A percentile compares a stretch with the other conserved stretches of the same genome.
Evolutionary conservation across 257 asterid genomes (phyloP).

Genomic region (Solanum verrucosum): DNA sequence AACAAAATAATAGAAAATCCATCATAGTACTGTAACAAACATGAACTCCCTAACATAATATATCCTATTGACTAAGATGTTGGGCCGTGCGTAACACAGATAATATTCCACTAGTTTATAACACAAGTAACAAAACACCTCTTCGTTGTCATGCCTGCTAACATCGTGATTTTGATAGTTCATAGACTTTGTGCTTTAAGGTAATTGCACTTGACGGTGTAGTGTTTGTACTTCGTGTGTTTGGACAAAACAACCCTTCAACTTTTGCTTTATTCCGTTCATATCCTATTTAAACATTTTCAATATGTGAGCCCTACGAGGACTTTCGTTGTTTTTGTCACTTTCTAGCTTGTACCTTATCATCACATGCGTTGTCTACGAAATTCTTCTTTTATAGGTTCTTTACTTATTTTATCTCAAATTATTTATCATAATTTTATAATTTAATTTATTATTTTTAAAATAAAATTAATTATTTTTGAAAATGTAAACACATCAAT

Average conservation of each 20-base stretch:
- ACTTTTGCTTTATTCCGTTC: not conserved
- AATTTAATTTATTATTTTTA: no score
- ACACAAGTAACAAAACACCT: not conserved
- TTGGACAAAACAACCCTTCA: not conserved
- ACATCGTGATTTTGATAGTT: not conserved
- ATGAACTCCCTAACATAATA: not conserved
- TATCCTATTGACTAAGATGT: not conserved
- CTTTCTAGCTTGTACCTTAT: not conserved
- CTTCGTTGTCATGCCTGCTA: not conserved
- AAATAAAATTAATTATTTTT: no score
- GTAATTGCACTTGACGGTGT: not conserved
- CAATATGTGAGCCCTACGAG: not conserved
- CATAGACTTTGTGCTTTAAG: not conserved
- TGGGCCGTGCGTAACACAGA: not conserved
- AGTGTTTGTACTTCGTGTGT: not conserved
- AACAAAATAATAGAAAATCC: not conserved
- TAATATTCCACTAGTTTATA: not conserved
- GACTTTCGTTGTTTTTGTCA: not conserved
- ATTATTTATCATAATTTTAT: not conserved
- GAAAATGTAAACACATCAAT: not conserved
- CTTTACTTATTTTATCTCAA: not conserved
- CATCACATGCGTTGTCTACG: not conserved
- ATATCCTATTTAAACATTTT: not conserved
- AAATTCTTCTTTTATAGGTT: not conserved
- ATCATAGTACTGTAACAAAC: not conserved